phyloP scores from a whole-genome alignment of 495 filamentous ascomycete genomes.

The Neurospora sp. region DNA sequence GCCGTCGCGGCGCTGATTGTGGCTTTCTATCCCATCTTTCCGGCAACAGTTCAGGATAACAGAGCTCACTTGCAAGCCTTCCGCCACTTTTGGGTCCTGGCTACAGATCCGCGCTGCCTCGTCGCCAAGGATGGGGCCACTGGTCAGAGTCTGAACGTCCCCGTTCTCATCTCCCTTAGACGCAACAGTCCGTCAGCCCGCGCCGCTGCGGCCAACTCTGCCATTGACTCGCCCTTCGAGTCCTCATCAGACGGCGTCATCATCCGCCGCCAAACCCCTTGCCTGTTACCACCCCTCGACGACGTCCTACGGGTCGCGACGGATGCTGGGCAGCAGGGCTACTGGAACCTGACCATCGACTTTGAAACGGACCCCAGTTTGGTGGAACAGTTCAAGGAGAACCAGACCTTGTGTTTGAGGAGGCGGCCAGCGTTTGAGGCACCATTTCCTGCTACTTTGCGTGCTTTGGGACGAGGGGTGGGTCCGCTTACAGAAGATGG shows the following conservation, averaged over 20 bases:
- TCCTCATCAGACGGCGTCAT: slow-evolving; percentile 1
- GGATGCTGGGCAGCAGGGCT: slow-evolving; percentile 47
- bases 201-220: neutral
- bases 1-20: slow-evolving; percentile 80
- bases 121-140: slow-evolving; percentile 77
- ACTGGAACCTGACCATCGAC: slow-evolving; percentile 80
- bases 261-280: slow-evolving; percentile 49
- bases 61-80: slow-evolving; percentile 92
- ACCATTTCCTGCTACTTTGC: slow-evolving; percentile 65
- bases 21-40: slow-evolving; percentile 91
- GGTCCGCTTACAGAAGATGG: slow-evolving; percentile 9
- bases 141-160: slow-evolving; percentile 62
- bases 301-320: slow-evolving; percentile 59
- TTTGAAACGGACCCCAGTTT: slow-evolving; percentile 56
- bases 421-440: slow-evolving; percentile 61
- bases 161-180: slow-evolving; percentile 42
- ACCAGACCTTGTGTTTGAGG: slow-evolving; percentile 72
- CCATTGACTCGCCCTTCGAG: neutral
- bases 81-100: slow-evolving; percentile 94
- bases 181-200: slow-evolving; percentile 13
- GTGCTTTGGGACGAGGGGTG: slow-evolving; percentile 47
- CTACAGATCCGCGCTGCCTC: slow-evolving; percentile 80
- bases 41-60: slow-evolving; percentile 80
- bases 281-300: slow-evolving; percentile 71
- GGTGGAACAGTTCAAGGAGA: slow-evolving; percentile 58